Evolutionary conservation across 2,329 filamentous ascomycete genomes (phyloP), one percentile per base, ranked within the genome.

Genomic region (Stachybotrys echinatus): DNA sequence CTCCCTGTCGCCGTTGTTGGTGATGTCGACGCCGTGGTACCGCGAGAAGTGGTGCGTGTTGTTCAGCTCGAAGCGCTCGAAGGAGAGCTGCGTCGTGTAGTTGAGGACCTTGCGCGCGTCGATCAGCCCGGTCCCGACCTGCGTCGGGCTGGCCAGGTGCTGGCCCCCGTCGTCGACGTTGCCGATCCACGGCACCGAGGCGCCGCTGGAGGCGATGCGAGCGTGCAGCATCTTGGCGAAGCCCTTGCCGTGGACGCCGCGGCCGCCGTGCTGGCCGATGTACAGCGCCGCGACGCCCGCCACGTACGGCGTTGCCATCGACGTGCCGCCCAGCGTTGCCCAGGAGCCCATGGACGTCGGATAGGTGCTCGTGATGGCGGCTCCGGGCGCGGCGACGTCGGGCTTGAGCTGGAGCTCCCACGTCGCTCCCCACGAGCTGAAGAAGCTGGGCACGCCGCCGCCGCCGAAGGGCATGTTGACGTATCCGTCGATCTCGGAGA

Each of bases 251-350:
- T 54, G 55, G 12, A 47, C 50, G 34, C 50, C 50, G 18, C 48
- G 51, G n/a, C 55, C 55, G 2, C 55, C 55, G 19, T 62, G 59
- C 49, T 61, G 52, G 18, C 62, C 58, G 20, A 52, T 45, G 34
- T 47, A 52, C 12, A 52, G 47, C 7, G 62, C 65, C 4, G 61
- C 63, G 3, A 68, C 61, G 8, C 70, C 73, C 18, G 72, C 71
- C 5, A 73, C 62, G 39, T 71, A 70, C 8, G 73, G 72, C 19
- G 67, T 67, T 7, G 72, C 69, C 74, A 76, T 76, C 2, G 70
- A 73, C 1, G 74, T 77, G 34, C 74, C 74, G 45, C 42, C 21
- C 18, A 45, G 21, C 21, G 42, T 45, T 27, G 42, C 42, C 42
- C 42, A 45, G 12, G 42, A 45, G 42, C 20, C 42, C 2, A 45